phyloP scores from a whole-genome alignment of 164 flowering plant species.

The Nelumbo lutea region DNA sequence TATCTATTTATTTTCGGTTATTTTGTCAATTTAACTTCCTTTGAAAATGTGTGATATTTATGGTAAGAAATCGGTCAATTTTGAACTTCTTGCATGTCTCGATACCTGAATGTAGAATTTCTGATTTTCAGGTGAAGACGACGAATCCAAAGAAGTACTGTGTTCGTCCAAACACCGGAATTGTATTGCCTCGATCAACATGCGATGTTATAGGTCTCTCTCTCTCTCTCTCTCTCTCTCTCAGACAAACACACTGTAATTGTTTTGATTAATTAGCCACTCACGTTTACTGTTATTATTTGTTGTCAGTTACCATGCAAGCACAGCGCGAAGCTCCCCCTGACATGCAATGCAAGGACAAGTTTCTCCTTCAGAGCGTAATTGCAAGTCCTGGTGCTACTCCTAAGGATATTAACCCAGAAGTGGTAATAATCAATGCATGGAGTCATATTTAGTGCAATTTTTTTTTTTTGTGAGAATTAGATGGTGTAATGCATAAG shows the following conservation, averaged over 20 bases:
- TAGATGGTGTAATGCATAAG: background rate
- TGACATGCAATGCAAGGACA: constrained; percentile 81
- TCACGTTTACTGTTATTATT: background rate
- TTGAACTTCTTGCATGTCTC: constrained; percentile 5
- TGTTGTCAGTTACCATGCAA: constrained; percentile 65
- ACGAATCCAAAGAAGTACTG: constrained; percentile 88
- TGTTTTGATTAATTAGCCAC: background rate
- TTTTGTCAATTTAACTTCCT: background rate
- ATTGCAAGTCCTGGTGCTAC: constrained; percentile 44
- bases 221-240: background rate
- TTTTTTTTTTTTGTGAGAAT: background rate
- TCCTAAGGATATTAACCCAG: constrained; percentile 57
- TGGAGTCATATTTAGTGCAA: background rate
- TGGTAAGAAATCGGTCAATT: background rate
- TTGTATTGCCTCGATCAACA: constrained; percentile 55
- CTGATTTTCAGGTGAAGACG: constrained; percentile 63
- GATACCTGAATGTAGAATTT: background rate
- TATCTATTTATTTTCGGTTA: background rate
- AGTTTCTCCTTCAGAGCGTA: constrained; percentile 74
- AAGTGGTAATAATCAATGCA: constrained; percentile 43
- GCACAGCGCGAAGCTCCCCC: constrained; percentile 61
- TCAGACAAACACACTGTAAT: background rate
- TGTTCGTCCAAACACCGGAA: constrained; percentile 79
- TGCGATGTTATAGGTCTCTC: constrained; percentile 56
- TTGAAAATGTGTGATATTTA: background rate